Conservation (phyloP, 1,284 basidiomycete species). For the Melampsora americana region DNA sequence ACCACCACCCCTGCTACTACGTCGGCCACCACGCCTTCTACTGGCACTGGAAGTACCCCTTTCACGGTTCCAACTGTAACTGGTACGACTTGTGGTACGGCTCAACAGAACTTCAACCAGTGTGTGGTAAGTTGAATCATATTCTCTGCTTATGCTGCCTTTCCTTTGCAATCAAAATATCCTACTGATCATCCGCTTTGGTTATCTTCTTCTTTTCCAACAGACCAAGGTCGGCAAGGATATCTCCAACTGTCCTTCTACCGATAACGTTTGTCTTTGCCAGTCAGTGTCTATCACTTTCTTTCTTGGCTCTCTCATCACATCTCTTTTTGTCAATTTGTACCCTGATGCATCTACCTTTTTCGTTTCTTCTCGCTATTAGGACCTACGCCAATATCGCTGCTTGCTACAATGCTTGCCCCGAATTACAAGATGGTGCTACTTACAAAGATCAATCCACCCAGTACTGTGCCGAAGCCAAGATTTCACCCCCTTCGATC, state of each 20-base stretch:
- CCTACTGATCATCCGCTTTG: neutral
- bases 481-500: constrained; percentile 7
- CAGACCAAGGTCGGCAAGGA: constrained; percentile 32
- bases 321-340: neutral
- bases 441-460: constrained; percentile 22
- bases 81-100: constrained; percentile 32
- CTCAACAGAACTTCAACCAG: constrained; percentile 39
- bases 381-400: constrained; percentile 39
- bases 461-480: constrained; percentile 12
- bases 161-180: neutral
- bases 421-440: constrained; percentile 24
- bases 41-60: constrained; percentile 1
- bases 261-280: constrained; percentile 32
- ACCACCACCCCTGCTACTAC: neutral
- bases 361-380: too few species aligned
- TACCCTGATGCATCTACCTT: neutral
- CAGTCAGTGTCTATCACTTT: neutral
- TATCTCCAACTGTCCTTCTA: constrained; percentile 21
- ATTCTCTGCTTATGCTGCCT: neutral
- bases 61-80: constrained; percentile 15
- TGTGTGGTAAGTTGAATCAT: constrained; percentile 21
- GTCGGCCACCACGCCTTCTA: neutral
- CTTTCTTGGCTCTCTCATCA: neutral
- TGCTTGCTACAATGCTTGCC: constrained; percentile 35
- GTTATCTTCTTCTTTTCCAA: neutral